A percentile compares a stretch with the other conserved stretches of the same genome.
phyloP scores from a whole-genome alignment of 495 filamentous ascomycete species.

The Viridothelium virens region DNA sequence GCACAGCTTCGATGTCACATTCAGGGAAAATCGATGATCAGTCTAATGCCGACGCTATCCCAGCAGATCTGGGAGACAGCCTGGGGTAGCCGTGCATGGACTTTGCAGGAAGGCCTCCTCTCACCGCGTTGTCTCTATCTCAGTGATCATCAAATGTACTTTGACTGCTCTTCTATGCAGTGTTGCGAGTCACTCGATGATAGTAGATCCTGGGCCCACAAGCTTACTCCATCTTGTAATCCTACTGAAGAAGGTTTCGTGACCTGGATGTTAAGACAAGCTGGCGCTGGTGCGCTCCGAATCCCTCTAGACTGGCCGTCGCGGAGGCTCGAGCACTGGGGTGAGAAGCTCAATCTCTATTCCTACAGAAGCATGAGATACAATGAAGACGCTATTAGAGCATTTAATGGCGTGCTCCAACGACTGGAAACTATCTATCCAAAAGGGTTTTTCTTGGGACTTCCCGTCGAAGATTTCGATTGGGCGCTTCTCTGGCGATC shows the following conservation, averaged over 20 bases:
- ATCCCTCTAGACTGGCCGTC: neutral
- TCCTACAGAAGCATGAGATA: neutral
- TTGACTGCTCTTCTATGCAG: slow-evolving; percentile 10
- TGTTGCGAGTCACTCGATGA: slow-evolving; percentile 12
- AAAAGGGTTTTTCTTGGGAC: neutral
- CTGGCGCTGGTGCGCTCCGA: neutral
- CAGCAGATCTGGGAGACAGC: neutral
- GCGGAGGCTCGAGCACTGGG: neutral
- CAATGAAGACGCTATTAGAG: neutral
- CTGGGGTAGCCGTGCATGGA: slow-evolving; percentile 7
- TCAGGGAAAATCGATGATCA: neutral
- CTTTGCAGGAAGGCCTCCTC: slow-evolving; percentile 11
- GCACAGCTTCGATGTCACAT: neutral
- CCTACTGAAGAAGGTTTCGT: neutral
- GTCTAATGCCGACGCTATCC: neutral
- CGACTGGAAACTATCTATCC: neutral
- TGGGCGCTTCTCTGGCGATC: neutral
- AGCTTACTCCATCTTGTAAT: neutral
- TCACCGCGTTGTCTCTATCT: slow-evolving; percentile 8
- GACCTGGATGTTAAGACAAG: neutral
- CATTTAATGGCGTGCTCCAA: neutral
- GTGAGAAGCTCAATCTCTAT: neutral
- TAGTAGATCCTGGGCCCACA: neutral
- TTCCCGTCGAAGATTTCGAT: neutral
- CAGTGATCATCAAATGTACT: neutral